These are phyloP conservation scores for Phascolomyces articulosus DNA, from an alignment of 371 early-diverging fungal genomes.

Conservation along the genomic window DNA sequence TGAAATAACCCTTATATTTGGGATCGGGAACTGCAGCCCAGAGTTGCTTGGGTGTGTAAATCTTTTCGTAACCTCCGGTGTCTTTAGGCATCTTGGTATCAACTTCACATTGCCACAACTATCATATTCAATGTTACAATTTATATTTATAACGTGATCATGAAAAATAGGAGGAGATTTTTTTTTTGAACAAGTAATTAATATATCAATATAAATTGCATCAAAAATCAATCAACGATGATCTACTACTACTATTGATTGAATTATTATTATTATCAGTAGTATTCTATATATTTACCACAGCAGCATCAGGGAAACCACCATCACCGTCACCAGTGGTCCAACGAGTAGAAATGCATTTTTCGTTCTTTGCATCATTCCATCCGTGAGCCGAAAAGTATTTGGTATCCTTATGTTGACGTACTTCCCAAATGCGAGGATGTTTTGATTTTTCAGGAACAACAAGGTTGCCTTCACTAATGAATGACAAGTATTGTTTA, in stretches of 20 bases:
- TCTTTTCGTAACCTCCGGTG: conserved; percentile 28
- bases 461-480: conserved; percentile 23
- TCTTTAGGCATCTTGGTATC: conserved; percentile 15
- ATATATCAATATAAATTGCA: too few species aligned
- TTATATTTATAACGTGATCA: not conserved
- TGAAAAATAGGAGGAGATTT: not conserved
- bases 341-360: conserved; percentile 44
- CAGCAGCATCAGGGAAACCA: conserved; percentile 40
- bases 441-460: conserved; percentile 8
- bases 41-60: conserved; percentile 33
- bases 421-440: conserved; percentile 23
- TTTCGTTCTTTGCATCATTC: conserved; percentile 26
- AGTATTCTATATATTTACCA: conserved; percentile 16
- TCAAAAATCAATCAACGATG: too few species aligned
- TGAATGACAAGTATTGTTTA: conserved; percentile 20
- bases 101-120: conserved; percentile 45
- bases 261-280: too few species aligned
- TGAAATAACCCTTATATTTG: conserved; percentile 23
- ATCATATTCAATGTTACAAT: too few species aligned
- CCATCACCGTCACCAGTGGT: conserved; percentile 16
- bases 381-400: conserved; percentile 28
- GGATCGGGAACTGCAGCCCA: conserved; percentile 33
- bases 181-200: too few species aligned
- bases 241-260: too few species aligned
- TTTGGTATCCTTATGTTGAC: conserved; percentile 22